Base-by-base conservation (phyloP, 2,329 filamentous ascomycete species). In the Ampelomyces quisqualis region DNA sequence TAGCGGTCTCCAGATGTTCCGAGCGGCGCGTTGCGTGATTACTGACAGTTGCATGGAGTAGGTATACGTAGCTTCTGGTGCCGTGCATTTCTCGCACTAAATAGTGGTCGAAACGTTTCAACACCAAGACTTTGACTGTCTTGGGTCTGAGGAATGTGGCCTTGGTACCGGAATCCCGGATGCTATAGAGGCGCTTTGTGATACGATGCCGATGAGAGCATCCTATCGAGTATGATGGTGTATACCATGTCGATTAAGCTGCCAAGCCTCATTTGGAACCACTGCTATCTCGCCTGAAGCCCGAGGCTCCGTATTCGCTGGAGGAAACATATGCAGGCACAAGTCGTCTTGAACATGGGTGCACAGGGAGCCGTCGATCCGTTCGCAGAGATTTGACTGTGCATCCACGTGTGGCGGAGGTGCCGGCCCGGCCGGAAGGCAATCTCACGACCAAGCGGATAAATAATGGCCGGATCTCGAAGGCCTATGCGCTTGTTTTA, bases 1-100 rank as follows among this genome's bases (percentile, higher is more conserved):
- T 57, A 49, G 53, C 64, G 64, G 64, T 50, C 51, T 19, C 26
- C 40, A 39, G 44, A 27, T 41, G 53, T 58, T 55, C 63, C 62
- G 63, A 41, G 43, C 30, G 49, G 49, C 48, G 40, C 40, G 39
- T 46, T 40, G 42, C 48, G 51, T 58, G 55, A 51, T 45, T 58
- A 43, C 49, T 29, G 42, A 51, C 38, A 23, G 46, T 33, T 32
- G 48, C 23, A 42, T 57, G 51, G 53, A 49, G 51, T 51, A 53
- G n/a, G n/a, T n/a, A n/a, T n/a, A n/a, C n/a, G n/a, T n/a, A n/a
- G n/a, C n/a, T n/a, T n/a, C n/a, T n/a, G n/a, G n/a, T n/a, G n/a
- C n/a, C n/a, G 38, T 19, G 43, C 43, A 46, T 50, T 46, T 55
- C 40, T 34, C 36, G 44, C 43, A 34, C 35, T 19, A 30, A 34